Conservation (phyloP, 2,329 filamentous ascomycete genomes). For the Penicillium sp. region DNA sequence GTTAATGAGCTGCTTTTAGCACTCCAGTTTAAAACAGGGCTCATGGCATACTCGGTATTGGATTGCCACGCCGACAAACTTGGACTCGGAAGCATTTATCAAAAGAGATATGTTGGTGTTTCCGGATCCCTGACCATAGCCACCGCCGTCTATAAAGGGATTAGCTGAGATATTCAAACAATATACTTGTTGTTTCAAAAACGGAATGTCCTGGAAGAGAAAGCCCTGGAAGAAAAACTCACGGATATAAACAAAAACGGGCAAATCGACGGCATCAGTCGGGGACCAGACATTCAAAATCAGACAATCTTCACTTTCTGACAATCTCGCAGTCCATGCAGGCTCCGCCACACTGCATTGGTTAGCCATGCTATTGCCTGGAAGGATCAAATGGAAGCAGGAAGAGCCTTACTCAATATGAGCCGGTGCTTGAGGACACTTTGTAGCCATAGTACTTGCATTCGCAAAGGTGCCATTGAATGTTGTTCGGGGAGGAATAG, state of each 20-base stretch:
- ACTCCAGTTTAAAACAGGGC: not conserved
- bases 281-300: constrained; percentile 34
- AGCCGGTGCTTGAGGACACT: constrained; percentile 28
- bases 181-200: not conserved
- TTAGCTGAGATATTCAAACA: not conserved
- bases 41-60: constrained; percentile 43
- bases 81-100: constrained; percentile 44
- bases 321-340: not conserved
- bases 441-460: constrained; percentile 21
- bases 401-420: constrained; percentile 7
- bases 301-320: constrained; percentile 26
- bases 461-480: constrained; percentile 19
- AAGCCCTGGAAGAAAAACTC: constrained; percentile 19
- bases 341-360: not conserved
- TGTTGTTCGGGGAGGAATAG: constrained; percentile 20
- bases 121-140: constrained; percentile 37
- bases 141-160: constrained; percentile 20
- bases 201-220: too few relatives aligned
- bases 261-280: constrained; percentile 21
- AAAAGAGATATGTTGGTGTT: constrained; percentile 32
- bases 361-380: not conserved
- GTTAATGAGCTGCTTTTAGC: not conserved
- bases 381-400: not conserved
- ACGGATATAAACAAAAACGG: constrained; percentile 29
- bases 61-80: constrained; percentile 46